Conservation (phyloP, 2,329 filamentous ascomycete genomes). For the Exserohilum rostratum region DNA sequence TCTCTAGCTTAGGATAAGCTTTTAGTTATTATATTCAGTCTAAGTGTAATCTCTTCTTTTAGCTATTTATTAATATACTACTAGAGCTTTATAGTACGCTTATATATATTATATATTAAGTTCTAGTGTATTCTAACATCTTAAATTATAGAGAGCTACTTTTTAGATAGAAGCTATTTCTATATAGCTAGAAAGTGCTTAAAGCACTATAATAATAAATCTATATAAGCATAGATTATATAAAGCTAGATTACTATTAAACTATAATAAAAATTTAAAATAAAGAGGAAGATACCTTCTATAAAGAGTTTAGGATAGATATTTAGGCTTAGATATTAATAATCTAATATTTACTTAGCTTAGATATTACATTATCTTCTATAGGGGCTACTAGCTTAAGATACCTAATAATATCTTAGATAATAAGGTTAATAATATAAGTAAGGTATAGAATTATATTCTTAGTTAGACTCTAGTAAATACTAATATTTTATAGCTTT, state of each 20-base stretch:
- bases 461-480: not conserved
- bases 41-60: slow-evolving; percentile 6
- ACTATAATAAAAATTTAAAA: not conserved
- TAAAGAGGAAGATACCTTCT: not conserved
- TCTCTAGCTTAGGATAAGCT: not conserved
- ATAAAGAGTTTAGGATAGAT: not conserved
- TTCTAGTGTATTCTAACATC: slow-evolving; percentile 13
- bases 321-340: not conserved
- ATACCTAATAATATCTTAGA: slow-evolving; percentile 3
- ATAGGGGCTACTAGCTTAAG: not conserved
- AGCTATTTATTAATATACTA: slow-evolving; percentile 17
- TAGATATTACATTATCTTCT: not conserved
- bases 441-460: slow-evolving; percentile 5
- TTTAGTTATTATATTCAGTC: no score
- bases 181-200: not conserved
- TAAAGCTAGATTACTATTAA: not conserved
- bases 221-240: not conserved
- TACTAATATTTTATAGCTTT: not conserved
- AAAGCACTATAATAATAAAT: not conserved
- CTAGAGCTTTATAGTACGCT: slow-evolving; percentile 7
- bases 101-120: slow-evolving; percentile 14
- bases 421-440: slow-evolving; percentile 11
- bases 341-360: not conserved
- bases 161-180: not conserved
- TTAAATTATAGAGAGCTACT: slow-evolving; percentile 1